Evolutionary conservation across 768 basidiomycete genomes (phyloP), one percentile per base, ranked within the genome.

Genomic region (Mrakia blollopis): DNA sequence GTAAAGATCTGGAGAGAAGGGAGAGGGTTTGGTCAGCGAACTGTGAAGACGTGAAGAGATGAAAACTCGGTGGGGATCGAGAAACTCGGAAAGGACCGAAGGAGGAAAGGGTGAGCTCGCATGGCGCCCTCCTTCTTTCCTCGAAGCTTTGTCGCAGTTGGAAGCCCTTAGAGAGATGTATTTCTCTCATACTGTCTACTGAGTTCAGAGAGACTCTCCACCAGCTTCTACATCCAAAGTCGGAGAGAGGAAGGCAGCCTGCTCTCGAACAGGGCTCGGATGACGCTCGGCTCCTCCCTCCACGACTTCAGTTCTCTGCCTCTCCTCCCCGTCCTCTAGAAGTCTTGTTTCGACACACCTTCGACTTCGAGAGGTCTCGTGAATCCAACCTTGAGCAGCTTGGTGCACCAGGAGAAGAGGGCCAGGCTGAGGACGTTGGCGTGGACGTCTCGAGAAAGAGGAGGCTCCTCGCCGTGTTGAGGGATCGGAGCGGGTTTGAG

Each of bases 281-380:
- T 57, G 57, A 57, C 57, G 57, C 23, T 28, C 44, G 21, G 57
- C 7, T 57, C 57, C 57, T n/a, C 14, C 28, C 25, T 18, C 57
- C 25, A 25, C 28, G 25, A 44, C 44, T 44, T 44, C 44, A 14
- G 14, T 44, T 14, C 44, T 44, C 44, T 44, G n/a, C n/a, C 57
- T 57, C 28, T n/a, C 23, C 28, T 57, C 57, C 57, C 18, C 25
- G 25, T 9, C 1, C n/a, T 57, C 57, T 10, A 10, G 25, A 57
- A 57, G 57, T 25, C 14, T 5, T 57, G 9, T 7, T n/a, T 9
- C 39, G 18, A 62, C 78, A 7, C 60, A 88, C 89, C 89, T 63
- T 89, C 88, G 80, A 86, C 85, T 82, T 88, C 84, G 14, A 89
- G 79, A 0, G 89, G 89, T 70, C 89, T 84, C 16, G 88, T 86